phyloP scores from a whole-genome alignment of 2,329 filamentous ascomycete genomes.

The Cladosporium oxysporum region DNA sequence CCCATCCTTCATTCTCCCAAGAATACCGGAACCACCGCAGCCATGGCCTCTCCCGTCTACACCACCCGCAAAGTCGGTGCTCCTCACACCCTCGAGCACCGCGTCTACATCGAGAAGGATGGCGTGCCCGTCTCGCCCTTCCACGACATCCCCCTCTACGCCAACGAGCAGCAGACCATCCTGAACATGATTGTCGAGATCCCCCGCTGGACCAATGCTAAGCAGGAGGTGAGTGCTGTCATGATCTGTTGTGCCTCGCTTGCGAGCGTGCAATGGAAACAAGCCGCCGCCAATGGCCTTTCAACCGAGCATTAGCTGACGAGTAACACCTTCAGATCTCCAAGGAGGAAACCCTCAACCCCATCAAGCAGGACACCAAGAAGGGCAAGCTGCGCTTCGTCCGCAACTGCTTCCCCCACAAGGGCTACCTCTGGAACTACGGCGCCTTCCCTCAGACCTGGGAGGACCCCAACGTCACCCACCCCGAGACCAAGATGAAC shows the following conservation, averaged over 20 bases:
- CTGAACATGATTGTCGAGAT: slow-evolving; percentile 99
- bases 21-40: slow-evolving; percentile 21
- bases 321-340: slow-evolving; percentile 72
- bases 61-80: slow-evolving; percentile 82
- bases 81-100: slow-evolving; percentile 93
- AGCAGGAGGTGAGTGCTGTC: slow-evolving; percentile 81
- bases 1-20: slow-evolving; percentile 15
- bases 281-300: slow-evolving; percentile 2
- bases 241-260: not conserved
- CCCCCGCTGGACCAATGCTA: slow-evolving; percentile 98
- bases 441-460: slow-evolving; percentile 99
- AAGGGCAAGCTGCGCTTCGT: slow-evolving; percentile 99
- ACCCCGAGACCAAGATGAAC: slow-evolving; percentile 99
- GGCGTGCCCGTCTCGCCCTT: slow-evolving; percentile 90
- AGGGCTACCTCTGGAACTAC: slow-evolving; percentile 99
- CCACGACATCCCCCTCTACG: slow-evolving; percentile 97
- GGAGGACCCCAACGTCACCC: slow-evolving; percentile 94
- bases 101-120: slow-evolving; percentile 97
- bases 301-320: slow-evolving; percentile 1
- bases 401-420: slow-evolving; percentile 99
- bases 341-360: slow-evolving; percentile 97
- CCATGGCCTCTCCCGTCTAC: slow-evolving; percentile 54
- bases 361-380: slow-evolving; percentile 99
- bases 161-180: slow-evolving; percentile 92
- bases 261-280: not conserved